A percentile compares a stretch with the other conserved stretches of the same genome.
Evolutionary conservation across 192 early-diverging fungal genomes (phyloP).

Genomic region (Podila minutissima): DNA sequence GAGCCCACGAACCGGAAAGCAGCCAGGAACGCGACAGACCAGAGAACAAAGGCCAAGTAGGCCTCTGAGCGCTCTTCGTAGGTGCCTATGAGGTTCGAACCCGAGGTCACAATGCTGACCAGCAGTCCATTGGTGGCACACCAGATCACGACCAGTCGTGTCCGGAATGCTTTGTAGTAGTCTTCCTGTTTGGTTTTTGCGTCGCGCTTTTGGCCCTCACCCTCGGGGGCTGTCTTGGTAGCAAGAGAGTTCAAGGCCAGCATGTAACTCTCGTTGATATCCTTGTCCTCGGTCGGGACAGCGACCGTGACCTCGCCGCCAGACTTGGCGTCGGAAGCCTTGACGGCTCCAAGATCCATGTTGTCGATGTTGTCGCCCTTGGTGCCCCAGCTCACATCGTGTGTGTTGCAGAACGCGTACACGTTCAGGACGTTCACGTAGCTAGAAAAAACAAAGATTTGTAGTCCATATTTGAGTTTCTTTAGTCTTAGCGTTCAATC

Average conservation of each 20-base stretch:
- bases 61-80: constrained; percentile 49
- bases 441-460: too few species aligned
- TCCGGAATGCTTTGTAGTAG: constrained; percentile 88
- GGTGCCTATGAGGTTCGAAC: constrained; percentile 31
- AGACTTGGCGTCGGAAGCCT: constrained; percentile 68
- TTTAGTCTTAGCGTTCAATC: too few species aligned
- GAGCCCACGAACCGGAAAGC: constrained; percentile 75
- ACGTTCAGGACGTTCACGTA: constrained; percentile 88
- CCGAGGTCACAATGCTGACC: constrained; percentile 69
- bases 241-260: constrained; percentile 71
- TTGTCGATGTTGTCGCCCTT: constrained; percentile 84
- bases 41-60: constrained; percentile 79
- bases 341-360: constrained; percentile 83
- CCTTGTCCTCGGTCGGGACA: constrained; percentile 79
- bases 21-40: constrained; percentile 76
- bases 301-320: constrained; percentile 78
- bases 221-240: constrained; percentile 33
- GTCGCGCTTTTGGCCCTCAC: constrained; percentile 66
- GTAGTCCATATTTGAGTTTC: too few species aligned
- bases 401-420: constrained; percentile 69
- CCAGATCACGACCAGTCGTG: constrained; percentile 79
- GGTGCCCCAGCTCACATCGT: constrained; percentile 86
- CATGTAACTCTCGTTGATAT: constrained; percentile 85
- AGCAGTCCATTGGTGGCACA: constrained; percentile 79
- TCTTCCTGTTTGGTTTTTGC: constrained; percentile 81